phyloP scores from a whole-genome alignment of 139 green algal species.

The Desmodesmus armatus region DNA sequence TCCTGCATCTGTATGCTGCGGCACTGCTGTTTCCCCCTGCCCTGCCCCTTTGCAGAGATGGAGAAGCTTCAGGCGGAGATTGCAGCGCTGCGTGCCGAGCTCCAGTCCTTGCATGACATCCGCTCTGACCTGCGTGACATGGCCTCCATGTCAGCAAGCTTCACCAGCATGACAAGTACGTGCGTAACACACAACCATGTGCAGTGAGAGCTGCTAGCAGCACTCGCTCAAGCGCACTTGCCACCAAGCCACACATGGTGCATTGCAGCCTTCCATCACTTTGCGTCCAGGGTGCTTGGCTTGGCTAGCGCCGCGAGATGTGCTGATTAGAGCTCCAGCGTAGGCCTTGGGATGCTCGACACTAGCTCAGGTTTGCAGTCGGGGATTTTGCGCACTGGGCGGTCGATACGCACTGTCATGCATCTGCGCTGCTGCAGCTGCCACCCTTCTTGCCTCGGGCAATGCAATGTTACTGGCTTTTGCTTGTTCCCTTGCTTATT shows the following conservation, averaged over 20 bases:
- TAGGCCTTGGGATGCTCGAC: neutral
- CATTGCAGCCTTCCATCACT: no score
- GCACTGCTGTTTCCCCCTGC: no score
- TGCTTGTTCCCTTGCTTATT: neutral
- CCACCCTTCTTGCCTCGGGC: neutral
- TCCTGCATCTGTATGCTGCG: no score
- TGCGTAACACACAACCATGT: no score
- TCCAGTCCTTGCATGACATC: neutral
- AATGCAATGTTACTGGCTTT: neutral
- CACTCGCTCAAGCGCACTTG: no score
- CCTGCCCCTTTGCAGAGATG: slow-evolving; percentile 11
- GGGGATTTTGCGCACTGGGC: neutral
- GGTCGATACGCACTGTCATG: neutral
- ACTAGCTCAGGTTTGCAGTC: neutral
- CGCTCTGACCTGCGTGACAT: slow-evolving; percentile 6
- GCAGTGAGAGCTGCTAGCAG: no score
- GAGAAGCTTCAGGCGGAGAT: slow-evolving; percentile 8
- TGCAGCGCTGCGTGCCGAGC: slow-evolving; percentile 3
- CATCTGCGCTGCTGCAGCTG: neutral
- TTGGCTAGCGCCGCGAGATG: no score
- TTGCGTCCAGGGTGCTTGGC: no score
- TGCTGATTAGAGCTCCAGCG: neutral
- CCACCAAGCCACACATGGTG: no score
- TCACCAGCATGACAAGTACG: neutral
- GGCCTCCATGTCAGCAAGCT: neutral